Base-by-base conservation (phyloP, 2,329 filamentous ascomycete genomes). In the Cladosporium austrohemisphaericum region DNA sequence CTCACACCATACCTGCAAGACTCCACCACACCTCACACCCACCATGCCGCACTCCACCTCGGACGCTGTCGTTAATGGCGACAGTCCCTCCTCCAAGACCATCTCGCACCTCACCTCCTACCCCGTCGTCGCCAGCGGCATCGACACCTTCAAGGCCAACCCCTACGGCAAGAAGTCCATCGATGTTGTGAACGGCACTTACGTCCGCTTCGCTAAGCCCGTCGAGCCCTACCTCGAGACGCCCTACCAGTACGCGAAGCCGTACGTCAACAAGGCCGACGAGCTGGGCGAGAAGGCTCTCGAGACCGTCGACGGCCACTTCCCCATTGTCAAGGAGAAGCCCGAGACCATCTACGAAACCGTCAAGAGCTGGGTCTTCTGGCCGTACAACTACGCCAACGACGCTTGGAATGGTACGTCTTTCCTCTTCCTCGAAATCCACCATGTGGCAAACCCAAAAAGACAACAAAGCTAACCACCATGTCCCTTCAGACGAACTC, bases 261-360 rank as follows among this genome's bases (percentile, higher is more conserved):
- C 92, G 1, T 96, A 96, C 71, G 79, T 95, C 57, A 76, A 81
- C 67, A 88, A 84, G 68, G 91, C 84, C 63, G 93, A 97, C 67
- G 72, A 80, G 52, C 71, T 95, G 45, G 86, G 85, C 57, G 65
- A 64, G 52, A 66, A 65, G 9, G 68, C 67, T 31, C 61, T 74
- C 31, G 69, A 73, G 49, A 70, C 75, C 47, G 60, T 72, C 47
- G 74, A 76, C 57, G 45, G 75, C 75, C 56, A 76, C 4, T 83
- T 82, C 59, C 77, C 77, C n/a, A 77, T 83, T 31, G 73, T 76
- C 55, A 76, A 75, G 65, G 70, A 76, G 56, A 70, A 76, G 55
- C 76, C 73, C 1, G 54, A 59, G 50, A 74, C 70, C 55, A 59
- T 85, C 25, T 71, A 84, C 28, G 76, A 83, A 54, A 78, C 75